phyloP scores from a whole-genome alignment of 352 stramenopile species.

The Pythium chondricola region DNA sequence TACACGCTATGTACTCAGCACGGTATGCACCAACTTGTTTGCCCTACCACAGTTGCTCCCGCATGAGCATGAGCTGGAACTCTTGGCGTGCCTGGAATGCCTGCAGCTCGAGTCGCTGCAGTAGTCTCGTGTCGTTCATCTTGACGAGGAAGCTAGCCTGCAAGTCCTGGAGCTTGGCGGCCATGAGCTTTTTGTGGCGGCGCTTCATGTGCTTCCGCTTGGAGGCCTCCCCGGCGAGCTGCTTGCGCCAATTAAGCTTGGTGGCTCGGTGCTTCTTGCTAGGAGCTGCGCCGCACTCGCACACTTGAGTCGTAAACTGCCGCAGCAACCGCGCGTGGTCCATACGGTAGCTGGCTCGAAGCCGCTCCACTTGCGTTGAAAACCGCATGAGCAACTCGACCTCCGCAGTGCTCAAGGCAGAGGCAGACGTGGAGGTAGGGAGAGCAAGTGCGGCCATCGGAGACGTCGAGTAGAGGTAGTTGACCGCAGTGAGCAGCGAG shows the following conservation, averaged over 20 bases:
- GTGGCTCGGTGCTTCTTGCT: slow-evolving; percentile 3
- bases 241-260: slow-evolving; percentile 45
- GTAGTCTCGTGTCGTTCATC: slow-evolving; percentile 9
- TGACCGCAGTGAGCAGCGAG: slow-evolving; percentile 8
- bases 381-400: slow-evolving; percentile 15
- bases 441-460: too few species aligned
- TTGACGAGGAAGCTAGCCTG: slow-evolving; percentile 6
- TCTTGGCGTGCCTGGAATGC: slow-evolving; percentile 11
- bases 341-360: slow-evolving; percentile 1
- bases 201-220: slow-evolving; percentile 71
- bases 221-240: slow-evolving; percentile 38
- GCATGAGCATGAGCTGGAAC: too few species aligned
- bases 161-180: slow-evolving; percentile 22
- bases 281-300: slow-evolving; percentile 5
- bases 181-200: slow-evolving; percentile 62
- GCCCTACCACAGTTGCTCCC: too few species aligned
- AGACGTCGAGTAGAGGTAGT: slow-evolving; percentile 14
- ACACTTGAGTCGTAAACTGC: slow-evolving; percentile 7
- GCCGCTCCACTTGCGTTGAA: slow-evolving; percentile 11
- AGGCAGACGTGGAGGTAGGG: too few species aligned
- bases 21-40: too few species aligned
- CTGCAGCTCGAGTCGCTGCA: slow-evolving; percentile 19
- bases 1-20: too few species aligned
- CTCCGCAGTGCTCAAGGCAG: slow-evolving; percentile 4
- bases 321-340: slow-evolving; percentile 12